Conservation (phyloP, 2,329 filamentous ascomycete species). For the Monilinia fructicola region DNA sequence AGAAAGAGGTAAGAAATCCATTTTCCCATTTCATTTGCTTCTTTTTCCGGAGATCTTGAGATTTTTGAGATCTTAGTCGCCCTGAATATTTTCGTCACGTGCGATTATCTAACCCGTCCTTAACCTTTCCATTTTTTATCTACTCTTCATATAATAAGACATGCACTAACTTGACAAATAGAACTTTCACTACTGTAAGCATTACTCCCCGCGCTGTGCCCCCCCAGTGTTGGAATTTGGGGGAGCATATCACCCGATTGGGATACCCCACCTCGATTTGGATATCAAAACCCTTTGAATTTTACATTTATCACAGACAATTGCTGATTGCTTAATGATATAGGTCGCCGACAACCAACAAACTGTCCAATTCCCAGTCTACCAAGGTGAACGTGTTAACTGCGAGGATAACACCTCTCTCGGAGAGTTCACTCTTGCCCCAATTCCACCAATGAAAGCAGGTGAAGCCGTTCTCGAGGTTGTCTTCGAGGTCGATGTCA, state of each 20-base stretch:
- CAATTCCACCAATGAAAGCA: constrained; percentile 72
- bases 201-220: accelerated
- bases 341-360: constrained; percentile 38
- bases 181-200: constrained; percentile 13
- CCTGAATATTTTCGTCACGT: too few relatives aligned
- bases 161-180: background rate
- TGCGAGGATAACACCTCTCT: constrained; percentile 98
- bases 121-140: too few relatives aligned
- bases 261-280: too few relatives aligned
- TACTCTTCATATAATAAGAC: too few relatives aligned
- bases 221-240: background rate
- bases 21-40: too few relatives aligned
- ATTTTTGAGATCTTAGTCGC: too few relatives aligned
- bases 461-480: constrained; percentile 93
- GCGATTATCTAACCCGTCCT: too few relatives aligned
- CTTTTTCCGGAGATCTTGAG: too few relatives aligned
- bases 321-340: background rate
- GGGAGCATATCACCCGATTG: background rate
- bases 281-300: background rate
- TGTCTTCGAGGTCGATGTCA: constrained; percentile 99
- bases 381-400: constrained; percentile 95
- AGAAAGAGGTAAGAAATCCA: background rate
- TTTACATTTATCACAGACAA: too few relatives aligned
- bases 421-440: constrained; percentile 94
- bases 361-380: constrained; percentile 79